Evolutionary conservation across 208 protist genomes (phyloP).

Genomic region (Leishmania amazonensis): DNA sequence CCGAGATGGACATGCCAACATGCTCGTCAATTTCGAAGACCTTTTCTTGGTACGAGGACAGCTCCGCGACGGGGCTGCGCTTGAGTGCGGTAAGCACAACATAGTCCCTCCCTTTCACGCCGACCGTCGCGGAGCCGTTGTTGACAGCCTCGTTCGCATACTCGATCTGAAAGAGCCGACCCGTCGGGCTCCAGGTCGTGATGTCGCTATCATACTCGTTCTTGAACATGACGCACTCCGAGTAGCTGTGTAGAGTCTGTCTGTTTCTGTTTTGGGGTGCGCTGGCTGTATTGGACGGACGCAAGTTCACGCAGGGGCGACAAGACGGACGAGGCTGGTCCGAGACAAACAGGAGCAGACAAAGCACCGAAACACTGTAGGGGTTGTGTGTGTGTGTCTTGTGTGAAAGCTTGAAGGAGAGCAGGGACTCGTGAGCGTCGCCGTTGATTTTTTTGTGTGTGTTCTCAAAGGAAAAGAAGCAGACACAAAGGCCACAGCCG

Average conservation of each 20-base stretch:
- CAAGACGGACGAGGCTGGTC: too few relatives aligned
- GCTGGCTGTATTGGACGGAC: not conserved
- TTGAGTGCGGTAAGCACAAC: conserved; percentile 96
- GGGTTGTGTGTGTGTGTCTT: not conserved
- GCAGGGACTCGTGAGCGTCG: not conserved
- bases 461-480: conserved; percentile 3
- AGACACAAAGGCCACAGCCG: not conserved
- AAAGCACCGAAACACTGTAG: too few relatives aligned
- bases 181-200: conserved; percentile 98
- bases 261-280: not conserved
- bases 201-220: conserved; percentile 99
- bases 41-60: conserved; percentile 98
- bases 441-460: not conserved
- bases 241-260: not conserved
- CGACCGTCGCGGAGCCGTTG: conserved; percentile 98
- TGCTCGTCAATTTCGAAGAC: conserved; percentile 98
- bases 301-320: too few relatives aligned
- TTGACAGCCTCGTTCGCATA: conserved; percentile 99
- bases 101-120: conserved; percentile 95
- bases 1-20: conserved; percentile 98
- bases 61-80: conserved; percentile 90
- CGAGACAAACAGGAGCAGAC: too few relatives aligned
- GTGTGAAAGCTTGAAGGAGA: not conserved
- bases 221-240: conserved; percentile 63
- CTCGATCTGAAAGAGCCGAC: conserved; percentile 98